These are phyloP conservation scores for Trichosanthes cucumerina DNA, from an alignment of 306 rosid species.

Conservation along the genomic window DNA sequence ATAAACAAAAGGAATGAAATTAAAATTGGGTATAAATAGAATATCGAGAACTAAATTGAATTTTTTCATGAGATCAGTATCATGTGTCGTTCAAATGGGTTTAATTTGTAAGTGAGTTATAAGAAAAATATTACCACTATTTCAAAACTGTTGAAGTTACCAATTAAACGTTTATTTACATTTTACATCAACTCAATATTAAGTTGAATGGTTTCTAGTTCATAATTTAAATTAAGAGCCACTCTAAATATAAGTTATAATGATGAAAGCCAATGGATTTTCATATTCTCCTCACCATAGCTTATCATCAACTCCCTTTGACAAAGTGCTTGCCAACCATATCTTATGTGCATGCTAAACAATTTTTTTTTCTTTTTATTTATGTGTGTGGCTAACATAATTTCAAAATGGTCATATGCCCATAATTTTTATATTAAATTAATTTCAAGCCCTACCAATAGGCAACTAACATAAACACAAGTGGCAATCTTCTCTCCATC, in stretches of 20 bases:
- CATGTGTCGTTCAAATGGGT: background rate
- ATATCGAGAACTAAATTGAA: background rate
- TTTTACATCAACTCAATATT: too few relatives aligned
- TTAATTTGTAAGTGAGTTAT: background rate
- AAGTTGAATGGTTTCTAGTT: too few relatives aligned
- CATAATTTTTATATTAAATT: background rate
- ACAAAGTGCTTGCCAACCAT: background rate
- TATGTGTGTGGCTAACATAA: background rate
- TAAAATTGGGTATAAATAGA: background rate
- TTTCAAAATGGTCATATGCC: background rate
- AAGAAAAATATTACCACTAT: background rate
- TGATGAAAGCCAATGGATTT: background rate
- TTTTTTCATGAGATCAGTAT: background rate
- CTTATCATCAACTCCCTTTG: background rate
- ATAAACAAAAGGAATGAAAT: background rate
- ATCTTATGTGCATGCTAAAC: background rate
- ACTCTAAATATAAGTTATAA: background rate
- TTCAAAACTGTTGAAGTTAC: background rate
- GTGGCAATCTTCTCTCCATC: constrained; percentile 4
- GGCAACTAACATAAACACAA: background rate
- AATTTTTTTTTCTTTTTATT: background rate
- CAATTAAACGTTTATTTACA: background rate
- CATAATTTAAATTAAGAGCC: too few relatives aligned
- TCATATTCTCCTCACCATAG: background rate
- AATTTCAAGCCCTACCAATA: background rate